Evolutionary conservation across 768 basidiomycete species (phyloP).

Genomic region (Mycena polygramma): DNA sequence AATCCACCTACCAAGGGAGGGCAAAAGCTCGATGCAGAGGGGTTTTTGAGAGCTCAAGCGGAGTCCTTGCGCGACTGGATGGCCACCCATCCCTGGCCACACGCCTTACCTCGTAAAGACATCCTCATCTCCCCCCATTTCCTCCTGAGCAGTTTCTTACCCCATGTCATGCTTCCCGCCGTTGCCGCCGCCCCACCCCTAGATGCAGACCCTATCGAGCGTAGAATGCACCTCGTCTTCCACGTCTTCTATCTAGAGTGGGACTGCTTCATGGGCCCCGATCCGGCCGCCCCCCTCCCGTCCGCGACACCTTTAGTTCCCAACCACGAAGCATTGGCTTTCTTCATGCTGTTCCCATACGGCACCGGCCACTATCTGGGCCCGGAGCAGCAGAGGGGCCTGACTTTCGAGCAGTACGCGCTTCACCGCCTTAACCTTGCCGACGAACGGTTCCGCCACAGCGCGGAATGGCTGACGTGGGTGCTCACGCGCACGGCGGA

Average conservation of each 20-base stretch:
- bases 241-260: slow-evolving; percentile 18
- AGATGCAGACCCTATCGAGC: not conserved
- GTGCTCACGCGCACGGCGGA: slow-evolving; percentile 16
- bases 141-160: not conserved
- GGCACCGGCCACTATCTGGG: no score
- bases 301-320: no score
- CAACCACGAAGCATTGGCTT: no score
- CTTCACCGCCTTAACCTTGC: not conserved
- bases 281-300: not conserved
- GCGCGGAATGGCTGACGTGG: slow-evolving; percentile 2
- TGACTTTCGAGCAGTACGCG: slow-evolving; percentile 8
- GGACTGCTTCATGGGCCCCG: slow-evolving; percentile 17
- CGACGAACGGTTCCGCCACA: slow-evolving; percentile 10
- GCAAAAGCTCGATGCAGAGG: no score
- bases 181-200: not conserved
- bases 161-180: not conserved
- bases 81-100: not conserved
- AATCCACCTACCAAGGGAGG: not conserved
- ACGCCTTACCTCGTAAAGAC: not conserved
- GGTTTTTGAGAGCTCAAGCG: no score
- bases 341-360: no score
- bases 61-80: no score
- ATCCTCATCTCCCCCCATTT: not conserved
- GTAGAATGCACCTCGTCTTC: not conserved
- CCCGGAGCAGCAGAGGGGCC: no score